Percentiles rank a stretch among this genome's conserved stretches.
Evolutionary conservation across 768 basidiomycete species (phyloP).

Genomic region (Erythrobasidium yunnanense): DNA sequence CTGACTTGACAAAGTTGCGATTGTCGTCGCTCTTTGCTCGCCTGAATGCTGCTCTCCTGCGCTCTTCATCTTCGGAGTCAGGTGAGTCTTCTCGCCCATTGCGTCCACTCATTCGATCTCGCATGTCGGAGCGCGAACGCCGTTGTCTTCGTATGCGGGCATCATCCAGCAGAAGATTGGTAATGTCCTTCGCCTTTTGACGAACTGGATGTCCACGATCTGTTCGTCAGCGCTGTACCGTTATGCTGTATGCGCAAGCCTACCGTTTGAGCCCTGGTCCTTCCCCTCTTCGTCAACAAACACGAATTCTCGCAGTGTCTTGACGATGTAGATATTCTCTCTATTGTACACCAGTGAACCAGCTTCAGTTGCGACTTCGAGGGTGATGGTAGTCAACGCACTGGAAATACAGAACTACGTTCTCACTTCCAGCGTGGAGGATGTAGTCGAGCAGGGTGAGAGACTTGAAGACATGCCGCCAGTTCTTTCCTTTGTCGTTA

Average conservation of each 20-base stretch:
- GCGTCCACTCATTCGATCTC: slow-evolving; percentile 70
- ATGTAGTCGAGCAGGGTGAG: slow-evolving; percentile 91
- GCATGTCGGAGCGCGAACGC: slow-evolving; percentile 72
- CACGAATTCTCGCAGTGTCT: slow-evolving; percentile 97
- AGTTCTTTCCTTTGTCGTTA: slow-evolving; percentile 95
- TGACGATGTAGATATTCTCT: slow-evolving; percentile 94
- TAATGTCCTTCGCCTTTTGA: slow-evolving; percentile 96
- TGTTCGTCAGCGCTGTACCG: neutral
- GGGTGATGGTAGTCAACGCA: no score
- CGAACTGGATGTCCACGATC: slow-evolving; percentile 50
- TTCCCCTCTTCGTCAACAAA: slow-evolving; percentile 88
- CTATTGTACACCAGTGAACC: slow-evolving; percentile 40
- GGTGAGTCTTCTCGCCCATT: slow-evolving; percentile 38
- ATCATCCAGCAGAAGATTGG: slow-evolving; percentile 79
- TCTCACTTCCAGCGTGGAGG: slow-evolving; percentile 91
- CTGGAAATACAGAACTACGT: slow-evolving; percentile 80
- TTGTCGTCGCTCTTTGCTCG: neutral
- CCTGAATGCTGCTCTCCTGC: slow-evolving; percentile 34
- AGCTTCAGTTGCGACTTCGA: neutral
- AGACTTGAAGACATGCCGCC: slow-evolving; percentile 98
- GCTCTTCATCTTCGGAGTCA: slow-evolving; percentile 29
- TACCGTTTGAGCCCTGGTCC: slow-evolving; percentile 85
- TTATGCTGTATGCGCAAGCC: neutral
- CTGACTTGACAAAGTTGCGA: neutral
- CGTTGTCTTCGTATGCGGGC: slow-evolving; percentile 74